These are phyloP conservation scores for Yamadazyma dendronema DNA, from an alignment of 1,139 yeast species.

Conservation along the genomic window DNA sequence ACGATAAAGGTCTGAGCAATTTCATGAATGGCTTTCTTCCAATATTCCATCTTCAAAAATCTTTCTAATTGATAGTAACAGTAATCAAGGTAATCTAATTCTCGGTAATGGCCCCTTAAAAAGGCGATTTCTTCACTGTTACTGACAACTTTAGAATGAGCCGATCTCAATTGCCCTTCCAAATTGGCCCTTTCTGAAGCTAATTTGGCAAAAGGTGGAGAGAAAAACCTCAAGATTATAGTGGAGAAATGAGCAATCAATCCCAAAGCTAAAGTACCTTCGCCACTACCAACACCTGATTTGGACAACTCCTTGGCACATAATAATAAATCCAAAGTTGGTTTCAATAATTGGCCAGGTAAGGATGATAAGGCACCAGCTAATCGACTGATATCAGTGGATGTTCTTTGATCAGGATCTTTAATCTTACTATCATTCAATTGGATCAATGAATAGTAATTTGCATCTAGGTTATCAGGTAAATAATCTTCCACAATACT, in stretches of 20 bases:
- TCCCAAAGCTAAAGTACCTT: constrained; percentile 82
- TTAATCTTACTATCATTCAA: constrained; percentile 54
- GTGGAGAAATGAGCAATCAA: constrained; percentile 81
- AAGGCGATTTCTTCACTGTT: constrained; percentile 87
- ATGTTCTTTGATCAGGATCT: constrained; percentile 81
- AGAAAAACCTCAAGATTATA: constrained; percentile 64
- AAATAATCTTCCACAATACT: constrained; percentile 65
- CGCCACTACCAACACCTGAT: constrained; percentile 77
- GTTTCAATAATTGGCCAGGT: constrained; percentile 86
- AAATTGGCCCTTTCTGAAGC: constrained; percentile 76
- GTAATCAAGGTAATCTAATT: constrained; percentile 72
- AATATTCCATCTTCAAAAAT: constrained; percentile 74
- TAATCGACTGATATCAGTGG: constrained; percentile 76
- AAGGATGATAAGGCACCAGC: constrained; percentile 69
- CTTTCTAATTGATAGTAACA: constrained; percentile 80
- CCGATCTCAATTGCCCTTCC: constrained; percentile 82
- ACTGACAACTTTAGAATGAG: constrained; percentile 77
- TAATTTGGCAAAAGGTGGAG: constrained; percentile 87
- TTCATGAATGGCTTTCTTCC: constrained; percentile 73
- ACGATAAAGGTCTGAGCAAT: constrained; percentile 81
- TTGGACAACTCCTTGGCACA: constrained; percentile 80
- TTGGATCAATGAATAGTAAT: constrained; percentile 49
- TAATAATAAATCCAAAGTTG: constrained; percentile 74
- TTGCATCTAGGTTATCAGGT: constrained; percentile 55
- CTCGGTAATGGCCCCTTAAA: constrained; percentile 77